Base-by-base conservation (phyloP, 106 monocot genomes). In the Vanilla planifolia region DNA sequence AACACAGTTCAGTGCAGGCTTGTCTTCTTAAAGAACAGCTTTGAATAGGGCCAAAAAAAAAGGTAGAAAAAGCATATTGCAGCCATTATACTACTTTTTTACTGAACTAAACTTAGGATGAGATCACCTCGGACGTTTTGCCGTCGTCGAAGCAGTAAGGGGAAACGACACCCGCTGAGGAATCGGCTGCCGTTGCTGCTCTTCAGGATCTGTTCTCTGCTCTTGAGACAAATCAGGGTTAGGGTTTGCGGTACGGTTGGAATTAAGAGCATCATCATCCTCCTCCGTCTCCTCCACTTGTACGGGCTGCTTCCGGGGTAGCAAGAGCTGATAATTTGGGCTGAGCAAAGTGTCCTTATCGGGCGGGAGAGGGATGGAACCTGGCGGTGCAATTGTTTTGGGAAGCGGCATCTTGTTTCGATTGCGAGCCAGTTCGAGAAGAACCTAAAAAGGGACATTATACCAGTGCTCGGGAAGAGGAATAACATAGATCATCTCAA, bases 361-460 rank as follows among this genome's bases (percentile, higher is more conserved):
- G 0, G 98, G 98, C 9, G 98, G 98, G 9, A 99, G 68, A 20
- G 98, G 98, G 37, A 99, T 86, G 19, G 66, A 69, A 33, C 92
- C 92, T 2, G 88, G 79, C 0, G 85, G 88, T 22, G 72, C 72
- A n/a, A 85, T 82, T 15, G 88, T 77, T 53, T 99, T 99, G n/a
- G 92, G 92, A 23, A 99, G 67, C 8, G 92, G 92, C 13, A 80
- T 71, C 75, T 92, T 99, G 71, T 99, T 99, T 67, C 98, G 74
- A 60, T 29, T 88, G 57, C 85, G 71, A 17, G 85, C 92, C 41
- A 99, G 61, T 59, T 99, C 92, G 67, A 92, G 73, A 55, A 92
- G 62, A n/a, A 92, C 81, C 92, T 99, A 52, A 72, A 28, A 57
- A 48, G 9, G 16, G 52, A n/a, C n/a, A n/a, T n/a, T n/a, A n/a